Base-by-base conservation (phyloP, 176 grass and related monocot genomes). In the Oropetium thomaeum region DNA sequence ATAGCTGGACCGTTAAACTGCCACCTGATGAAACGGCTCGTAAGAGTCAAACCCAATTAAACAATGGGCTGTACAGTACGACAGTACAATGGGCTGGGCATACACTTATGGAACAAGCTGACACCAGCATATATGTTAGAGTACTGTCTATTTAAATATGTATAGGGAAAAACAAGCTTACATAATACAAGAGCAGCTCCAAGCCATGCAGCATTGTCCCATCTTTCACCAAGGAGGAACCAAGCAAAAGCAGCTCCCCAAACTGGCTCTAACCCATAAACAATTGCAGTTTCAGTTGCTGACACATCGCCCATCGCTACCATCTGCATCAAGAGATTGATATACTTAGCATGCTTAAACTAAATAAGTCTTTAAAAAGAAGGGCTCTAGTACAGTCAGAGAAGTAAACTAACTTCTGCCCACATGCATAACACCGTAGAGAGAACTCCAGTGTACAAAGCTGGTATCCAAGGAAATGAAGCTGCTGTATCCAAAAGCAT, bases 391-490 rank as follows among this genome's bases (percentile, higher is more conserved):
- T 26, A 83, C 22, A 13, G 20, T 79, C 29, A 51, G 29, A 72
- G 7, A 75, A 32, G 31, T 65, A 58, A 14, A 79, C 73, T 63
- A 73, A 94, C 91, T 89, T 98, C 91, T 78, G 86, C 91, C 96
- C 96, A 98, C 64, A 98, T 81, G 59, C 95, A 98, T 60, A 94
- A 79, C 34, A 77, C 91, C 10, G 96, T 98, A 4, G 96, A 98
- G 37, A 98, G 73, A 48, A 94, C 73, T 40, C 91, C 89, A 27
- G 89, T 92, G 68, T 98, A 98, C 51, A 98, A 73, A 78, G 87
- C 91, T 2, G 96, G 91, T 89, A 94, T 92, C 91, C 96, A 94
- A 71, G 96, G 96, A 91, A 98, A 92, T 73, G 96, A 89, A 69
- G 54, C 47, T 26, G 82, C 79, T 0, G 42, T 70, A 86, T 94